These are phyloP conservation scores for Protea cynaroides DNA, from an alignment of 164 flowering plant genomes.

Conservation along the genomic window DNA sequence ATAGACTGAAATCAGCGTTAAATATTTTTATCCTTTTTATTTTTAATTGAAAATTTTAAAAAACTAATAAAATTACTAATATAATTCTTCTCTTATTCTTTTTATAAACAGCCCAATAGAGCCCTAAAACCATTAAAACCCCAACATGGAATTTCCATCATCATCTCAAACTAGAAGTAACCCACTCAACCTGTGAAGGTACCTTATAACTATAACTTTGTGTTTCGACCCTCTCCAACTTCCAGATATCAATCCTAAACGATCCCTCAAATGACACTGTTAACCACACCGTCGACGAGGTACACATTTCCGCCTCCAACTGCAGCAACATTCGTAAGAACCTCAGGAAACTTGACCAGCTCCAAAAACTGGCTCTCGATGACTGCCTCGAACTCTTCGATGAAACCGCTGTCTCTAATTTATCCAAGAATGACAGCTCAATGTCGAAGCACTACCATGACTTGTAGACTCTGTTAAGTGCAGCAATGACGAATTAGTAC, in stretches of 20 bases:
- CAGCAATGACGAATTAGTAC: constrained; percentile 75
- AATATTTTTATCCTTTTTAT: too few species aligned
- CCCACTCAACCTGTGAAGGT: constrained; percentile 52
- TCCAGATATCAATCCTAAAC: constrained; percentile 42
- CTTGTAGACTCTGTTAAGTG: constrained; percentile 63
- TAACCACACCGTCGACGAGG: constrained; percentile 36
- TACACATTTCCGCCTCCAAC: constrained; percentile 35
- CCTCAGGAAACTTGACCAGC: constrained; percentile 19
- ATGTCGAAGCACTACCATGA: constrained; percentile 28
- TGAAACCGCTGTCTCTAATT: constrained; percentile 34
- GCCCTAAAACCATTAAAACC: constrained; percentile 2
- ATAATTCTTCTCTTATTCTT: too few species aligned
- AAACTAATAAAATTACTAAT: too few species aligned
- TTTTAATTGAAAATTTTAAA: too few species aligned
- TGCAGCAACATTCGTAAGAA: constrained; percentile 32
- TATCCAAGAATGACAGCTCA: constrained; percentile 25
- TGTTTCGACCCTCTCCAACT: constrained; percentile 52
- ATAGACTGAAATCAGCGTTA: too few species aligned
- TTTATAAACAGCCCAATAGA: too few species aligned
- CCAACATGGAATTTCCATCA: constrained; percentile 15
- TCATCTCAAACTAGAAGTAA: constrained; percentile 42
- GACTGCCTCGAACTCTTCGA: constrained; percentile 75
- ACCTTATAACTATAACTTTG: constrained; percentile 69
- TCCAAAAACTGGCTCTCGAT: constrained; percentile 43
- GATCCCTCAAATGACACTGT: constrained; percentile 40